phyloP scores from a whole-genome alignment of 2,329 filamentous ascomycete genomes.

The Chrysoporthe deuterocubensis region DNA sequence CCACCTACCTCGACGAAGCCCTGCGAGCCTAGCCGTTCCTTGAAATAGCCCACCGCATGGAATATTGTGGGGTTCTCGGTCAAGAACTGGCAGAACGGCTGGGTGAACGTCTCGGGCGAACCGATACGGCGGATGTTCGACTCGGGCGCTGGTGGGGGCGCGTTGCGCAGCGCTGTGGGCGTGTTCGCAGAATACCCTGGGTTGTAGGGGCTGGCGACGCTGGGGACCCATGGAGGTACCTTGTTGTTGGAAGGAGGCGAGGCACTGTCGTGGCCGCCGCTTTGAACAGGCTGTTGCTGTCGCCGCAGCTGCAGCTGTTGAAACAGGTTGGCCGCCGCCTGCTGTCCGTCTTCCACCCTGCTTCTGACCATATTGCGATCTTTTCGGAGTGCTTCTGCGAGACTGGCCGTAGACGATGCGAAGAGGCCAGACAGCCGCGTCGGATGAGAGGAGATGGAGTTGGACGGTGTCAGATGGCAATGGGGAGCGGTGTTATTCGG shows the following conservation, averaged over 20 bases:
- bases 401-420: background rate
- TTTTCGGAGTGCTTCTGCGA: background rate
- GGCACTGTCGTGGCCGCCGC: constrained; percentile 38
- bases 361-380: constrained; percentile 5
- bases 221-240: background rate
- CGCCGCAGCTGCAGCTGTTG: background rate
- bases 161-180: background rate
- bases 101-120: constrained; percentile 70
- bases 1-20: constrained; percentile 73
- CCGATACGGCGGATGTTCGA: constrained; percentile 33
- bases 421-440: background rate
- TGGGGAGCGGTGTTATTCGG: background rate
- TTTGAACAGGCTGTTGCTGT: background rate
- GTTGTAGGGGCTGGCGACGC: background rate
- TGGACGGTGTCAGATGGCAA: background rate
- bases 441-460: background rate
- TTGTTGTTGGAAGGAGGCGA: background rate
- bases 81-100: constrained; percentile 87
- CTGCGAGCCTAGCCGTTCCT: constrained; percentile 68
- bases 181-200: background rate
- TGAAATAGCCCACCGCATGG: constrained; percentile 82
- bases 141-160: background rate
- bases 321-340: background rate
- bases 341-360: background rate
- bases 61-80: constrained; percentile 91